Conservation (phyloP, 345 rosid genomes). For the Geranium brycei region DNA sequence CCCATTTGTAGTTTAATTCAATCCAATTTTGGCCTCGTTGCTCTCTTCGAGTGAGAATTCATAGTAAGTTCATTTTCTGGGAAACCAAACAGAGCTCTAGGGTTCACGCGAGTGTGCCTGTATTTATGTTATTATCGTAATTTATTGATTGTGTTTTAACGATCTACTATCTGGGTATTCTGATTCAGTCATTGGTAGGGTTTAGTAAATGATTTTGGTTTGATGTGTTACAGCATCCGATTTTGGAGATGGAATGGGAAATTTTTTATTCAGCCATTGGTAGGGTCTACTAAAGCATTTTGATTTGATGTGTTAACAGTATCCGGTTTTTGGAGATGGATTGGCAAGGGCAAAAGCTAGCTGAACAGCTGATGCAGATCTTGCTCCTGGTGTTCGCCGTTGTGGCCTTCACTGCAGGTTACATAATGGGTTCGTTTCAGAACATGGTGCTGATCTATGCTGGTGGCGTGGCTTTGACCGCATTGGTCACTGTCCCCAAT, state of each 20-base stretch:
- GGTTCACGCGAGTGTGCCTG: background rate
- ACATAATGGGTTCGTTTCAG: conserved; percentile 51
- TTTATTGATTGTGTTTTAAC: background rate
- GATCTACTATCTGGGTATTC: background rate
- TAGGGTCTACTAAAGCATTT: background rate
- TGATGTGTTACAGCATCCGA: background rate
- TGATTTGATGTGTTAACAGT: background rate
- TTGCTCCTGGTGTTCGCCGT: conserved; percentile 52
- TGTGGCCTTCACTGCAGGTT: conserved; percentile 42
- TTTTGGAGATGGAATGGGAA: conserved; percentile 29
- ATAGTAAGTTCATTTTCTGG: background rate
- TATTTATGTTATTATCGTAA: background rate
- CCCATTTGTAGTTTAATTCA: no score
- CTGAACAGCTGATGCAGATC: conserved; percentile 89
- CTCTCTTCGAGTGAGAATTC: no score
- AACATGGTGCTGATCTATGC: conserved; percentile 64
- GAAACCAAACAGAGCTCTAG: background rate
- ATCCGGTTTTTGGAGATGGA: conserved; percentile 33
- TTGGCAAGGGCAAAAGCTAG: conserved; percentile 95
- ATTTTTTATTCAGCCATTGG: background rate
- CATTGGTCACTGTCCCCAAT: conserved; percentile 63
- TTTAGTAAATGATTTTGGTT: background rate
- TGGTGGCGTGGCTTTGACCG: conserved; percentile 58
- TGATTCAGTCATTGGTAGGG: background rate
- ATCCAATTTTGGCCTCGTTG: no score